Base-by-base conservation (phyloP, 2,329 filamentous ascomycete species). In the Pseudogymnoascus sp. region DNA sequence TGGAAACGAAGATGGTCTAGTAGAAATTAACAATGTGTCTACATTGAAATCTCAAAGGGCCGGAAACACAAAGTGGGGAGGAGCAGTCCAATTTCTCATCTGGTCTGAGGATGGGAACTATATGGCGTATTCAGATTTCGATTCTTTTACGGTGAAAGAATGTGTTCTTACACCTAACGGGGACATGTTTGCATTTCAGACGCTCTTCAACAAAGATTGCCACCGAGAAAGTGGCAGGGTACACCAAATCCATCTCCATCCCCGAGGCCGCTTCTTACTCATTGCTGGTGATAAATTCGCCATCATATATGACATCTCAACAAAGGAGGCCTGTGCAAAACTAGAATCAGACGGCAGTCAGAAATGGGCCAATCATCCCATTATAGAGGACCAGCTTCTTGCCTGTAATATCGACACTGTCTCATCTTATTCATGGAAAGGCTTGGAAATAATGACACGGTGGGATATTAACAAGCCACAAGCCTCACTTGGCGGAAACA, bases 1-100 rank as follows among this genome's bases (percentile, higher is more conserved):
- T 25, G 63, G 63, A 25, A 64, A 64, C 25, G 50, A 64, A 31
- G 60, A 59, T 44, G 63, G 63, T n/a, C 34, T 28, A 16, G 14
- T 63, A 7, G 28, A 34, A 14, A 23, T 63, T 10, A 42, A 28
- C 14, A 36, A 63, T 16, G n/a, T 28, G 10, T 28, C 34, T 10
- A 63, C 28, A 38, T 61, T 38, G 53, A 50, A 46, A 50, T 53
- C n/a, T 53, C 40, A 42, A 18, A 21, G 2, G 40, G 40, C 16
- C 10, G 40, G 40, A 42, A 42, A 42, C 8, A 42, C 40, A 21
- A 42, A 42, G 10, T 2, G 16, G 16, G 16, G 16, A 42, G 8
- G 16, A 18, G 40, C 40, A 8, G 40, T 42, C 40, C 4, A 42
- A 12, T 21, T 42, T 12, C 40, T 42, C 16, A 10, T 42, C 40